phyloP scores from a whole-genome alignment of 225 moss, liverwort and hornwort species.

The Takakia lepidozioides region DNA sequence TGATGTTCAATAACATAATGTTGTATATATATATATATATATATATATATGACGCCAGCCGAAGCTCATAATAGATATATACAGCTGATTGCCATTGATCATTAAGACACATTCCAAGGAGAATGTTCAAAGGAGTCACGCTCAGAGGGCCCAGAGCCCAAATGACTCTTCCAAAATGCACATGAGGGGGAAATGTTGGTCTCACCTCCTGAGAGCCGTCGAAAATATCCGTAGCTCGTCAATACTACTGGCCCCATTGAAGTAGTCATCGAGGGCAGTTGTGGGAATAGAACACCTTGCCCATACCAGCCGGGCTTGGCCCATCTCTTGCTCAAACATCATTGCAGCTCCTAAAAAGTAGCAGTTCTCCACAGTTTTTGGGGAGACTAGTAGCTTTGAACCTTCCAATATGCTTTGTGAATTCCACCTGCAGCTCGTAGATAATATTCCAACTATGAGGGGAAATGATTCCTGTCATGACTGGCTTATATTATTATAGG shows the following conservation, averaged over 20 bases:
- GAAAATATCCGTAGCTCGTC: constrained; percentile 24
- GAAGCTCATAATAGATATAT: too few relatives aligned
- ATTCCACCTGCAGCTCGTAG: constrained; percentile 38
- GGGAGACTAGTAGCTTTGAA: constrained; percentile 38
- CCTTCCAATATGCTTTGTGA: constrained; percentile 32
- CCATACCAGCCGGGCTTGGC: constrained; percentile 34
- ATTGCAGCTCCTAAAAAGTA: constrained; percentile 39
- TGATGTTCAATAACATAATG: not conserved
- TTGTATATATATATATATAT: not conserved
- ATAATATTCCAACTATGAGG: too few relatives aligned
- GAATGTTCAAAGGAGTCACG: too few relatives aligned
- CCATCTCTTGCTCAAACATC: constrained; percentile 40
- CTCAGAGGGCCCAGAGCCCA: not conserved
- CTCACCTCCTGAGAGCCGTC: constrained; percentile 17
- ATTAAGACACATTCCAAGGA: too few relatives aligned
- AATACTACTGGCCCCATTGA: constrained; percentile 19
- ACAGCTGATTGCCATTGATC: too few relatives aligned
- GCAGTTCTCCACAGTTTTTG: constrained; percentile 30
- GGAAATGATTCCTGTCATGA: too few relatives aligned
- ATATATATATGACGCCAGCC: too few relatives aligned
- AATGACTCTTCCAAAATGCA: not conserved
- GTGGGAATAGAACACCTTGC: constrained; percentile 27
- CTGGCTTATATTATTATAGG: too few relatives aligned
- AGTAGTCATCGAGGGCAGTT: constrained; percentile 55
- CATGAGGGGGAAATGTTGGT: not conserved